Evolutionary conservation across 2,329 filamentous ascomycete species (phyloP).

Genomic region (Aspergillus eucalypticola): DNA sequence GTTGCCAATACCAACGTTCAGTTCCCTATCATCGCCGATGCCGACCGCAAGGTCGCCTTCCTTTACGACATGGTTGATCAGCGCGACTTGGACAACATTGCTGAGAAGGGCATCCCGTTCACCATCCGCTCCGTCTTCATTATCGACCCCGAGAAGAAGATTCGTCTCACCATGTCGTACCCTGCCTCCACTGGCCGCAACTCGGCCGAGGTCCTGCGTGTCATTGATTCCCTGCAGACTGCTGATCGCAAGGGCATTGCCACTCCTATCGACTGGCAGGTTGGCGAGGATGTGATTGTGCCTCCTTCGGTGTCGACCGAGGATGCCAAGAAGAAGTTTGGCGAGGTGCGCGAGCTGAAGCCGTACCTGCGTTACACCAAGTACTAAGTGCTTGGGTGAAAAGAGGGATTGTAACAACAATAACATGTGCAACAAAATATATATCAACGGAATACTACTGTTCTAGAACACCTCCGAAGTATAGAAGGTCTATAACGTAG

Average conservation of each 20-base stretch:
- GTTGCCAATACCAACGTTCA: slow-evolving; percentile 68
- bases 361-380: slow-evolving; percentile 48
- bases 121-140: slow-evolving; percentile 94
- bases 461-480: neutral
- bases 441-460: neutral
- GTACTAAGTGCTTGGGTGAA: slow-evolving; percentile 11
- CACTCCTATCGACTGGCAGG: slow-evolving; percentile 87
- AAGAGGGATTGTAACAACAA: neutral
- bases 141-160: slow-evolving; percentile 91
- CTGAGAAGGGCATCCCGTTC: slow-evolving; percentile 72
- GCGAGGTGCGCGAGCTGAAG: slow-evolving; percentile 65
- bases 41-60: slow-evolving; percentile 73
- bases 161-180: slow-evolving; percentile 89
- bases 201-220: slow-evolving; percentile 74
- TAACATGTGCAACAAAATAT: neutral
- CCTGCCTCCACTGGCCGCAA: slow-evolving; percentile 87
- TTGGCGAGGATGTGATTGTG: slow-evolving; percentile 89
- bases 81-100: slow-evolving; percentile 78
- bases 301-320: slow-evolving; percentile 79
- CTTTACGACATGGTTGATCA: slow-evolving; percentile 82
- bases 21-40: slow-evolving; percentile 82
- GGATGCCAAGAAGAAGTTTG: slow-evolving; percentile 86
- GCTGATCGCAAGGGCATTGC: slow-evolving; percentile 86
- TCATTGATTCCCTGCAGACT: slow-evolving; percentile 76
- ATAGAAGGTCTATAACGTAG: too few relatives aligned